Evolutionary conservation across 73 alveolate species (phyloP).

Genomic region (Tetrahymena elliotti): DNA sequence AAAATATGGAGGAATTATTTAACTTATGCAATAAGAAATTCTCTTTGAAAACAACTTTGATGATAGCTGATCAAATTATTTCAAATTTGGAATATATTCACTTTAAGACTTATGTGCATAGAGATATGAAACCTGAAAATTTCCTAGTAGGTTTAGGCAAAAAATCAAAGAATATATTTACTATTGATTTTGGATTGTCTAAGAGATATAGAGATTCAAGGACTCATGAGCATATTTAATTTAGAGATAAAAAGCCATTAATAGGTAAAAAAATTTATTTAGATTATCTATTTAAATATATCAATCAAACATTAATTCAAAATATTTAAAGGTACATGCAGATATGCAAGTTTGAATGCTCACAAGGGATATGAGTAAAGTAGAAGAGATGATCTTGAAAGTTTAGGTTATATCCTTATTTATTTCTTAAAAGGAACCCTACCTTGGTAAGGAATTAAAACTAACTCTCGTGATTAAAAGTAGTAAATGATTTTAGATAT

Average conservation of each 20-base stretch:
- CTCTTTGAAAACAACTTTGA: conserved; percentile 72
- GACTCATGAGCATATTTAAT: conserved; percentile 45
- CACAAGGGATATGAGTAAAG: conserved; percentile 79
- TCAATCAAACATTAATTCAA: too few species aligned
- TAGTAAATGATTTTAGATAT: conserved; percentile 75
- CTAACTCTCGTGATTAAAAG: conserved; percentile 82
- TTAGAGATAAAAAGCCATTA: conserved; percentile 37
- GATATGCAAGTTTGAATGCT: conserved; percentile 65
- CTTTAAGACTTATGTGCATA: conserved; percentile 83
- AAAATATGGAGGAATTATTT: conserved; percentile 78
- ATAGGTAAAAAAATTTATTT: conserved; percentile 19
- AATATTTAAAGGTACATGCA: conserved; percentile 67
- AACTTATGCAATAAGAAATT: conserved; percentile 64
- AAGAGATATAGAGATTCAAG: conserved; percentile 65
- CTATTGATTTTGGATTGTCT: conserved; percentile 91
- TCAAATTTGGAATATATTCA: conserved; percentile 77
- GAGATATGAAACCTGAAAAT: conserved; percentile 90
- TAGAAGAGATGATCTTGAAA: conserved; percentile 74
- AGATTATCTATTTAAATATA: too few species aligned
- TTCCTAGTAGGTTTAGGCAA: conserved; percentile 66
- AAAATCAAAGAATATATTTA: conserved; percentile 58
- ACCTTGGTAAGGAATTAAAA: conserved; percentile 96
- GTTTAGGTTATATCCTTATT: conserved; percentile 64
- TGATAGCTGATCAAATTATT: conserved; percentile 82
- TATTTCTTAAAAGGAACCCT: conserved; percentile 53